Evolutionary conservation across 768 basidiomycete genomes (phyloP).

Genomic region (Tephrocybe sp.): DNA sequence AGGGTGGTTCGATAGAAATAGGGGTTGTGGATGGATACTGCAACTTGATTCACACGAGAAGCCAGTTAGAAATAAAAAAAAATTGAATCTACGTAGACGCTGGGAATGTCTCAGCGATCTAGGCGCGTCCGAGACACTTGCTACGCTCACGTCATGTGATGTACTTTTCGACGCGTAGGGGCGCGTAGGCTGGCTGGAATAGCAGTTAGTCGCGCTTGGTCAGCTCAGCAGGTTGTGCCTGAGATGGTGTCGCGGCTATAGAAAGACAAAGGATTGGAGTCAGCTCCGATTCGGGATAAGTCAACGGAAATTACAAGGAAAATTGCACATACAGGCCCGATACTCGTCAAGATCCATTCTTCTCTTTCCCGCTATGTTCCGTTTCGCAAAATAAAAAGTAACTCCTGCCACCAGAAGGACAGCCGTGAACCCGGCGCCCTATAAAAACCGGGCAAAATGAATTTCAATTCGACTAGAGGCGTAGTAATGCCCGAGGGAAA

Average conservation of each 20-base stretch:
- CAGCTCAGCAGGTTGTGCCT: neutral
- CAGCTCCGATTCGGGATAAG: no score
- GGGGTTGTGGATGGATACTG: neutral
- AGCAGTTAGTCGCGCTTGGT: constrained; percentile 2
- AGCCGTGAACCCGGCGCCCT: constrained; percentile 29
- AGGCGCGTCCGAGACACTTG: neutral
- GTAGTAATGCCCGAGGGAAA: neutral
- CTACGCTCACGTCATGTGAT: constrained; percentile 11
- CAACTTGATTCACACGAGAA: neutral
- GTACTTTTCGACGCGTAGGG: neutral
- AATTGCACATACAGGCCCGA: constrained; percentile 21
- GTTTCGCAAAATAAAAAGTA: constrained; percentile 31
- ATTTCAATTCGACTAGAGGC: neutral
- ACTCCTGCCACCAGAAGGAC: constrained; percentile 27
- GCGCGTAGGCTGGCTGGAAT: no score
- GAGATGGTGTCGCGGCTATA: neutral
- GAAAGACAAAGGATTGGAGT: neutral
- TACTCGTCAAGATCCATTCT: constrained; percentile 31
- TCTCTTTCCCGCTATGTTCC: constrained; percentile 27
- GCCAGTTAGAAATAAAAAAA: neutral
- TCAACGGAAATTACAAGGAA: neutral
- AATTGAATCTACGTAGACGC: neutral
- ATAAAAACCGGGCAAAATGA: neutral
- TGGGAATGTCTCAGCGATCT: neutral
- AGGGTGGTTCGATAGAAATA: neutral